Evolutionary conservation across 352 stramenopile genomes (phyloP), one percentile per base, ranked within the genome.

Genomic region (Phytophthora macrochlamydospora): DNA sequence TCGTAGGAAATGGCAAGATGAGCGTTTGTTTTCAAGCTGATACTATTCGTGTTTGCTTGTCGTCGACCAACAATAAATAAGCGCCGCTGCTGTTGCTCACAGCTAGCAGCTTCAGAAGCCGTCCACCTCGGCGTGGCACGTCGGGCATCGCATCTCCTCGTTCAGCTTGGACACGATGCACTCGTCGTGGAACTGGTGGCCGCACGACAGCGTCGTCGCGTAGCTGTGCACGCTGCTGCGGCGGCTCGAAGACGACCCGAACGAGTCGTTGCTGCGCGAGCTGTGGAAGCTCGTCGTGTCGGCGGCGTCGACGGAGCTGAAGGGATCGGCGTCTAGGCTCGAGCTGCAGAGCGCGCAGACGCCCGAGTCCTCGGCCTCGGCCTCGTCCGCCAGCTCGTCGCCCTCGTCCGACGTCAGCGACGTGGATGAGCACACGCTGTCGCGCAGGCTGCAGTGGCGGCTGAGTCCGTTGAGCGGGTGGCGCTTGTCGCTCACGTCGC

Each of bases 181-280:
- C 64, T 89, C 79, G 48, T 89, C 76, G 65, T 89, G 79, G 69
- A 86, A 89, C 28, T 73, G 46, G 56, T 89, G 79, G 38, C 77
- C 79, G 40, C 79, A 89, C 24, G 63, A 38, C 8, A 89, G 72
- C 28, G 67, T 75, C 48, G 78, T 85, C 42, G 71, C 75, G 59
- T 78, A 83, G 58, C 55, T 69, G 44, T 67, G 54, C 29, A 60
- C 51, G 4, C 48, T 64, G 56, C 57, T 62, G 67, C 53, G 49
- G 7, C 52, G 42, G 18, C 54, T 65, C 29, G 55, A 61, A 3
- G 60, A 55, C 9, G 59, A 50, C 30, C 51, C 50, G 38, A 38
- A 42, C 46, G 54, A 59, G 48, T 42, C 51, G 38, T 29, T 44
- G 33, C 40, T 58, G 58, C 30, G 48, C 14, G 31, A 54, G 28